Conservation (phyloP, 805 yeast genomes). For the Sugiyamaella americana region DNA sequence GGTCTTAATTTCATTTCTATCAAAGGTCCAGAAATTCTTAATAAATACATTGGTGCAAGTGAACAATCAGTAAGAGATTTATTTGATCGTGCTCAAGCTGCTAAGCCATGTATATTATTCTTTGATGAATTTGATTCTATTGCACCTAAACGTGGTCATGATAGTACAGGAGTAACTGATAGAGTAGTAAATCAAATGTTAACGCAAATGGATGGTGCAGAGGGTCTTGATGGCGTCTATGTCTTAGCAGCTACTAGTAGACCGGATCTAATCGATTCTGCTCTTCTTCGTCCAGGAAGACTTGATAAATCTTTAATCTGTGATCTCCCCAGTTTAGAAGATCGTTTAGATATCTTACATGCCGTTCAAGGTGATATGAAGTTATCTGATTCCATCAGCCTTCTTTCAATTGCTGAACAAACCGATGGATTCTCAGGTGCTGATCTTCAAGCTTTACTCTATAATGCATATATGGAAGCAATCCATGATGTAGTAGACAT, state of each 20-base stretch:
- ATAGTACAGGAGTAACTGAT: slow-evolving; percentile 96
- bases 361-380: slow-evolving; percentile 54
- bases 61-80: slow-evolving; percentile 91
- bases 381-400: slow-evolving; percentile 44
- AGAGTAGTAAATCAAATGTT: slow-evolving; percentile 94
- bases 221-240: slow-evolving; percentile 93
- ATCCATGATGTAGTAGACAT: slow-evolving; percentile 47
- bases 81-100: slow-evolving; percentile 90
- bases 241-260: slow-evolving; percentile 94
- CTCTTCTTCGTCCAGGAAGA: slow-evolving; percentile 92
- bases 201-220: slow-evolving; percentile 99
- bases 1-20: slow-evolving; percentile 89
- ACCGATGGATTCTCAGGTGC: slow-evolving; percentile 90
- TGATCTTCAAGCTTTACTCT: slow-evolving; percentile 85
- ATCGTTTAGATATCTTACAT: slow-evolving; percentile 64
- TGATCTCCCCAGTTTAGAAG: slow-evolving; percentile 70
- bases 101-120: slow-evolving; percentile 94
- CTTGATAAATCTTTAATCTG: slow-evolving; percentile 88
- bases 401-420: slow-evolving; percentile 47
- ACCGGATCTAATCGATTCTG: slow-evolving; percentile 94
- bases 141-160: slow-evolving; percentile 97
- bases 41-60: slow-evolving; percentile 94
- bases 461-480: slow-evolving; percentile 85
- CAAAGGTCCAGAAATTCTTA: slow-evolving; percentile 92
- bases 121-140: slow-evolving; percentile 96